Evolutionary conservation across 2,329 filamentous ascomycete species (phyloP).

Genomic region (Balansia obtecta): DNA sequence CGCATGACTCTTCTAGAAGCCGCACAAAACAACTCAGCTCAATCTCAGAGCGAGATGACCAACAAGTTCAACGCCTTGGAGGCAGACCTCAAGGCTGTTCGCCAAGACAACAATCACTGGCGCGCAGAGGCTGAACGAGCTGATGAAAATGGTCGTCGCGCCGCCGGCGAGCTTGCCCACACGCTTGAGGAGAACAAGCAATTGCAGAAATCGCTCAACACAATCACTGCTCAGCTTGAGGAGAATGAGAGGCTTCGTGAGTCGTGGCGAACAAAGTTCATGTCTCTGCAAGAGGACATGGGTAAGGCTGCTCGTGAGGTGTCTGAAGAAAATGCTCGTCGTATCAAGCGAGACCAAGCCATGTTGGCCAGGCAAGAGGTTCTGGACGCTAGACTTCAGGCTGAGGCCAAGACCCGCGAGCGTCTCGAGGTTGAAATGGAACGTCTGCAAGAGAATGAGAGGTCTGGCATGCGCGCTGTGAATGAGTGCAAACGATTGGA

Average conservation of each 20-base stretch:
- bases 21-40: constrained; percentile 45
- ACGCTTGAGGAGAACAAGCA: constrained; percentile 53
- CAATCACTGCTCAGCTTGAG: constrained; percentile 65
- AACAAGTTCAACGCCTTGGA: constrained; percentile 42
- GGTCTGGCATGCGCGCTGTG: constrained; percentile 51
- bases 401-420: constrained; percentile 58
- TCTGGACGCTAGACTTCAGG: constrained; percentile 63
- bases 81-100: constrained; percentile 39
- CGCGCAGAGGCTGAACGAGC: constrained; percentile 48
- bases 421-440: constrained; percentile 55
- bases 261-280: constrained; percentile 71
- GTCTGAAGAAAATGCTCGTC: constrained; percentile 68
- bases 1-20: constrained; percentile 56
- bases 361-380: constrained; percentile 69
- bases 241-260: constrained; percentile 79
- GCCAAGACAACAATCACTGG: constrained; percentile 48
- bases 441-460: constrained; percentile 50
- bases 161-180: constrained; percentile 35
- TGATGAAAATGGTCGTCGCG: constrained; percentile 36
- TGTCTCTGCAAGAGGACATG: constrained; percentile 82
- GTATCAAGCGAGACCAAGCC: constrained; percentile 67
- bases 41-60: constrained; percentile 41
- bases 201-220: constrained; percentile 60
- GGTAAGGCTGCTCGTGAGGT: constrained; percentile 65
- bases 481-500: constrained; percentile 51